Conservation (phyloP, 192 early-diverging fungal species). For the Backusella liffmaniae region DNA sequence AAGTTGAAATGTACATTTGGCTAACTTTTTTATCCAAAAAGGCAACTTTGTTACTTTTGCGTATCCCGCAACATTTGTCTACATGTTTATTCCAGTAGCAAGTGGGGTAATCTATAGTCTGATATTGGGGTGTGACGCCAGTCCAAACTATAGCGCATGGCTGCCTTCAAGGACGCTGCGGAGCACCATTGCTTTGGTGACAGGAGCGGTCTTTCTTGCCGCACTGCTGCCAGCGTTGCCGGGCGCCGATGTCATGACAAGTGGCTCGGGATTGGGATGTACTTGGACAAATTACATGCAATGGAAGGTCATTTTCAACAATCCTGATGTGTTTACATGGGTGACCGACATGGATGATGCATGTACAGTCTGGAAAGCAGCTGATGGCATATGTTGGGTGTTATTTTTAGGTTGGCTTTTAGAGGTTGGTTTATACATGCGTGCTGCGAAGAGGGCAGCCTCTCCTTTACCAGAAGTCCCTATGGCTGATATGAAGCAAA, state of each 20-base stretch:
- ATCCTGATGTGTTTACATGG: slow-evolving; percentile 24
- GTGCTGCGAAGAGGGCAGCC: neutral
- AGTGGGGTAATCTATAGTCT: slow-evolving; percentile 5
- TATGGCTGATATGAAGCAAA: slow-evolving; percentile 1
- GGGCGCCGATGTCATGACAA: slow-evolving; percentile 26
- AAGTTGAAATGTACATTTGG: neutral
- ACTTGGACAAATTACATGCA: slow-evolving; percentile 25
- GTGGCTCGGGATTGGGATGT: slow-evolving; percentile 11
- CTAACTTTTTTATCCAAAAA: neutral
- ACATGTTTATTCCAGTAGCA: slow-evolving; percentile 25
- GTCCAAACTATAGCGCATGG: slow-evolving; percentile 16
- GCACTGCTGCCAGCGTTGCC: slow-evolving; percentile 12
- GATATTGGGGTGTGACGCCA: slow-evolving; percentile 14
- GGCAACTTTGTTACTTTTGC: slow-evolving; percentile 19
- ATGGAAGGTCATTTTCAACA: slow-evolving; percentile 19
- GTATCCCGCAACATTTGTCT: slow-evolving; percentile 27
- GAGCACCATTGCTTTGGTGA: neutral
- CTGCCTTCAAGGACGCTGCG: slow-evolving; percentile 14
- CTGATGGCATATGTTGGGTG: slow-evolving; percentile 19
- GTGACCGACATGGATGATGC: slow-evolving; percentile 22
- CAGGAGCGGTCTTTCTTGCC: slow-evolving; percentile 13
- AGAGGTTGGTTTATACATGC: slow-evolving; percentile 3
- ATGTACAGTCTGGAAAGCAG: slow-evolving; percentile 13
- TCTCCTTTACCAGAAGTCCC: neutral
- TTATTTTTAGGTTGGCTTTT: slow-evolving; percentile 13